phyloP scores from a whole-genome alignment of 2,329 filamentous ascomycete genomes.

The Emydomyces testavorans region DNA sequence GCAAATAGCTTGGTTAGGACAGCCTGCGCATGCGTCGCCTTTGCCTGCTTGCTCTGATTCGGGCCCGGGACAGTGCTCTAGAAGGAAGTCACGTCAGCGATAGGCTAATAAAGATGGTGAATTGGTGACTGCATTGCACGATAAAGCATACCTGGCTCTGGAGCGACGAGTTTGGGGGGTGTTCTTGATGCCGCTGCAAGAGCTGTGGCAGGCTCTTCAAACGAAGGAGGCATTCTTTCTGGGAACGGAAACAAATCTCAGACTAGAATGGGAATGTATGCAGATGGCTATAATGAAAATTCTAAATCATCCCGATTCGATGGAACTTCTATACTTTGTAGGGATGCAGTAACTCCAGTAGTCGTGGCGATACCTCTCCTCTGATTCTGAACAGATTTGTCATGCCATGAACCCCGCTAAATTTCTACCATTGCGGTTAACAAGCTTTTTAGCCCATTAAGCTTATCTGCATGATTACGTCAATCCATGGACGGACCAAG shows the following conservation, averaged over 20 bases:
- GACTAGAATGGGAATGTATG: not conserved
- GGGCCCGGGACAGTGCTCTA: slow-evolving; percentile 82
- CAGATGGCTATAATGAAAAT: not conserved
- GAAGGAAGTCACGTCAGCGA: slow-evolving; percentile 1
- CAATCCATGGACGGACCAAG: no score
- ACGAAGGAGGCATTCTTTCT: slow-evolving; percentile 61
- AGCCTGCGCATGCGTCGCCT: slow-evolving; percentile 79
- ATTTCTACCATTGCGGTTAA: not conserved
- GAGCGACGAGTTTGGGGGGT: slow-evolving; percentile 76
- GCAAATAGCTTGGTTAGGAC: slow-evolving; percentile 92
- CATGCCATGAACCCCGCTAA: not conserved
- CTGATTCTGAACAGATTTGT: slow-evolving; percentile 4
- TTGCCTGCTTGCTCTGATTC: slow-evolving; percentile 45
- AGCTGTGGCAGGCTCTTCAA: slow-evolving; percentile 64
- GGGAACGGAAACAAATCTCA: not conserved
- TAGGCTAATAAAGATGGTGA: slow-evolving; percentile 2
- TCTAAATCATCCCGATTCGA: not conserved
- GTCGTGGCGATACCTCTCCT: no score
- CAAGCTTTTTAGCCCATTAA: slow-evolving; percentile 9
- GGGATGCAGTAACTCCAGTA: no score
- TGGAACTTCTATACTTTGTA: no score
- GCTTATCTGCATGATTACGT: not conserved
- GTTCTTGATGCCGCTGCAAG: slow-evolving; percentile 64
- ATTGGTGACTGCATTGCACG: not conserved
- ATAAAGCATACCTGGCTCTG: slow-evolving; percentile 58